Evolutionary conservation across 129 eudicot species (phyloP).

Genomic region (Flaveria robusta): DNA sequence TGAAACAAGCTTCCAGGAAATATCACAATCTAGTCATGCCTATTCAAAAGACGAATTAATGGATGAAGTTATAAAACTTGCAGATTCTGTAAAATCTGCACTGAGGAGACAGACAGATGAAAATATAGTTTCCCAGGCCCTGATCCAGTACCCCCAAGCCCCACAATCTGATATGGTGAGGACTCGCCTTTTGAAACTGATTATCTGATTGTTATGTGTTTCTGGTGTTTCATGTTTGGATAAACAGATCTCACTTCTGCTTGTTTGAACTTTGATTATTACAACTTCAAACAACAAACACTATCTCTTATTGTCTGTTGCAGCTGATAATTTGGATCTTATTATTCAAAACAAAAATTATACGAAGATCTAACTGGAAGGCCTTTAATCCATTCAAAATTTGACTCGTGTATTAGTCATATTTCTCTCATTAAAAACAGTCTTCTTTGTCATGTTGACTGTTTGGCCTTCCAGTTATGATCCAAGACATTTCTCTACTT

Average conservation of each 20-base stretch:
- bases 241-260: not conserved
- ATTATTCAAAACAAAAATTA: not conserved
- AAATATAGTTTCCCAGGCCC: slow-evolving; percentile 54
- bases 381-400: not conserved
- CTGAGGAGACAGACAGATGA: slow-evolving; percentile 46
- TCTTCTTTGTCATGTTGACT: not conserved
- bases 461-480: not conserved
- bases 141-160: slow-evolving; percentile 58
- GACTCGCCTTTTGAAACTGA: not conserved
- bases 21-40: slow-evolving; percentile 31
- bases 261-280: not conserved
- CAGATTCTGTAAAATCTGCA: slow-evolving; percentile 48
- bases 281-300: not conserved
- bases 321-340: not conserved
- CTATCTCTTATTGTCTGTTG: not conserved
- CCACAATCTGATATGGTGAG: slow-evolving; percentile 66
- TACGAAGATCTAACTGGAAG: not conserved
- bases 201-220: not conserved
- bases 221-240: not conserved
- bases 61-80: slow-evolving; percentile 53
- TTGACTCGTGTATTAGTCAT: not conserved
- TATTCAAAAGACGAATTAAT: slow-evolving; percentile 37
- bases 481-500: not conserved
- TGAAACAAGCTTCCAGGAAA: slow-evolving; percentile 50
- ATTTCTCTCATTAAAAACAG: too few relatives aligned